phyloP scores from a whole-genome alignment of 2,329 filamentous ascomycete species.

The Fusarium sp. region DNA sequence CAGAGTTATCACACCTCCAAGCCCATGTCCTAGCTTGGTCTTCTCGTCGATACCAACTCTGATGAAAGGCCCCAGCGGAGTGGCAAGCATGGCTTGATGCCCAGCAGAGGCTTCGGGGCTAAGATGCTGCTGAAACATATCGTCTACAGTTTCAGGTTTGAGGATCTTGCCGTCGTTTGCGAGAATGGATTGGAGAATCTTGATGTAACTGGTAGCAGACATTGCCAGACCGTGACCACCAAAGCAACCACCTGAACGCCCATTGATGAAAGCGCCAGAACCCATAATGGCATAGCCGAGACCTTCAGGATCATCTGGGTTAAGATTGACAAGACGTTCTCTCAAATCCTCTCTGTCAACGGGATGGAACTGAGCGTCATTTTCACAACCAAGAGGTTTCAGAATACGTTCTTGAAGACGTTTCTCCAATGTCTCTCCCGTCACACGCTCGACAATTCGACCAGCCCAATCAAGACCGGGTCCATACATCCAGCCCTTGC shows the following conservation, averaged over 20 bases:
- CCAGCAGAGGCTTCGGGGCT: slow-evolving; percentile 44
- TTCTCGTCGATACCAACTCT: slow-evolving; percentile 50
- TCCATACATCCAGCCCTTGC: slow-evolving; percentile 63
- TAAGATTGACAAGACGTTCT: slow-evolving; percentile 53
- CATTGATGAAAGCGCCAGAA: slow-evolving; percentile 51
- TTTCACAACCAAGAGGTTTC: slow-evolving; percentile 56
- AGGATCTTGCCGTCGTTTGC: slow-evolving; percentile 63
- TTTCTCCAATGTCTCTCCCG: slow-evolving; percentile 57
- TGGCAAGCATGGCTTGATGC: slow-evolving; percentile 47
- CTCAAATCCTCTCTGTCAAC: slow-evolving; percentile 53
- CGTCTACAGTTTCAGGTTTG: slow-evolving; percentile 54
- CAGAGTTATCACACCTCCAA: slow-evolving; percentile 57
- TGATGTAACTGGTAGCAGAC: slow-evolving; percentile 55
- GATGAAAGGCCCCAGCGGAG: slow-evolving; percentile 53
- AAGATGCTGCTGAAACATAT: slow-evolving; percentile 63
- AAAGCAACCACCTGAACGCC: slow-evolving; percentile 53
- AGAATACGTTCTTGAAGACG: slow-evolving; percentile 60
- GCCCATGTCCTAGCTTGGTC: slow-evolving; percentile 54
- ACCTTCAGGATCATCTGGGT: slow-evolving; percentile 54
- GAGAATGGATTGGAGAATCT: slow-evolving; percentile 60
- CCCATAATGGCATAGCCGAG: slow-evolving; percentile 53
- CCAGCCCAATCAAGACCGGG: slow-evolving; percentile 66
- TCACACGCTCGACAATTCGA: slow-evolving; percentile 61
- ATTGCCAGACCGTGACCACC: slow-evolving; percentile 60
- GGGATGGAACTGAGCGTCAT: slow-evolving; percentile 55